Percentiles rank a stretch among this genome's conserved stretches.
phyloP scores from a whole-genome alignment of 2,329 filamentous ascomycete genomes.

The Ascochyta pisi region DNA sequence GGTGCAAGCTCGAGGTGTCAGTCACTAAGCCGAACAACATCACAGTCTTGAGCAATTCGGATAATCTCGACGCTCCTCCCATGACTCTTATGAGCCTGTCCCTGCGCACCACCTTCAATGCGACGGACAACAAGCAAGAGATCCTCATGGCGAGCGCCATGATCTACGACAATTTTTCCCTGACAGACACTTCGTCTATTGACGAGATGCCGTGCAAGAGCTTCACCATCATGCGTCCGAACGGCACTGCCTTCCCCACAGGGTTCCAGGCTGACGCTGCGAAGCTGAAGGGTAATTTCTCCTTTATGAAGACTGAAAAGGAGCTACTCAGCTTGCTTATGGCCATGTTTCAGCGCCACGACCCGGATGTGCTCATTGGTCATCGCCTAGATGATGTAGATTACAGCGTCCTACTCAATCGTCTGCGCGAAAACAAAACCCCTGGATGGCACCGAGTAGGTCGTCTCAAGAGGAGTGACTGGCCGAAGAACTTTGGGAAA shows the following conservation, averaged over 20 bases:
- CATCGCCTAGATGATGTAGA: conserved; percentile 98
- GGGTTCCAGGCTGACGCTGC: conserved; percentile 83
- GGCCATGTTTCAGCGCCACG: conserved; percentile 83
- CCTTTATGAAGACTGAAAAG: conserved; percentile 81
- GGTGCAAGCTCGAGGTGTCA: conserved; percentile 93
- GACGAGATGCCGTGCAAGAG: conserved; percentile 89
- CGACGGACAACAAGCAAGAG: conserved; percentile 94
- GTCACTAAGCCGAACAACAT: conserved; percentile 80
- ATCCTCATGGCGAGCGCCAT: conserved; percentile 90
- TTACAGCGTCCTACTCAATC: conserved; percentile 86
- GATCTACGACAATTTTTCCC: conserved; percentile 87
- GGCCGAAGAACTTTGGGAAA: conserved; percentile 87
- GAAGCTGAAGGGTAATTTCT: conserved; percentile 77
- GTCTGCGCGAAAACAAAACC: conserved; percentile 87
- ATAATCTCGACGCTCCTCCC: conserved; percentile 82
- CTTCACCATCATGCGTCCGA: conserved; percentile 89
- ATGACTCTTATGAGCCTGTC: conserved; percentile 96
- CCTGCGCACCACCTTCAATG: conserved; percentile 85
- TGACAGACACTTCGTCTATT: conserved; percentile 85
- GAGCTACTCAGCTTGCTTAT: conserved; percentile 89
- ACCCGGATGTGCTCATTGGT: conserved; percentile 92
- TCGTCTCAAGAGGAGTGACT: conserved; percentile 79
- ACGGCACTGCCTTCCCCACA: conserved; percentile 76
- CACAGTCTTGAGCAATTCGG: conserved; percentile 74
- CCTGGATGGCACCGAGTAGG: conserved; percentile 95